Base-by-base conservation (phyloP, 2,329 filamentous ascomycete genomes). In the Paecilomyces sp. region DNA sequence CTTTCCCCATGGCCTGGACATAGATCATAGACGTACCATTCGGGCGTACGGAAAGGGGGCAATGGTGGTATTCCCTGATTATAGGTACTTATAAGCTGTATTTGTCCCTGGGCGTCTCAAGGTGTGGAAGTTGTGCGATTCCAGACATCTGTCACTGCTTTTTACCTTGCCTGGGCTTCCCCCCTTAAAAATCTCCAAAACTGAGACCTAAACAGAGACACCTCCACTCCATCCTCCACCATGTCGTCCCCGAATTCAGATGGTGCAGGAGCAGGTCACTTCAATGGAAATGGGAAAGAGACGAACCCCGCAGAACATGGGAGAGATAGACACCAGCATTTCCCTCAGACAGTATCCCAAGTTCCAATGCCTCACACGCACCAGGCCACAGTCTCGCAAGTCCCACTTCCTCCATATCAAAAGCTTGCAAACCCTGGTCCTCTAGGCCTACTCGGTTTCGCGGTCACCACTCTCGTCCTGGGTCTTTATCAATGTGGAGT, bases 381-480 rank as follows among this genome's bases (percentile, higher is more conserved):
- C 18, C 36, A 47, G n/a, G n/a, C 15, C 8, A 53, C 51, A 3
- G 51, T 65, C 3, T 65, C 63, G n/a, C 63, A 65, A 15, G 63
- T 65, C 0, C 50, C 52, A 15, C 4, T 24, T n/a, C 64, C 64
- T 1, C 58, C 60, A 18, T 64, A 58, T 52, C 54, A 56, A 71
- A 82, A 81, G 62, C 78, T 84, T 67, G 84, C 79, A 69, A 86
- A 86, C 70, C 84, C 84, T 54, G 83, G 83, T 60, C 84, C 84
- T 9, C 77, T 86, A 24, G 84, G 84, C 59, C 78, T 86, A 54
- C 81, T 83, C 56, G 84, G 83, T 74, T 88, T 88, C 73, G 84
- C 85, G n/a, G 69, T 86, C 63, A 87, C 86, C 9, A 87, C 85
- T 9, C 87, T 88, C 67, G 79, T 85, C 13, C 78, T 88, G 31